These are phyloP conservation scores for Clarireedia hainanense DNA, from an alignment of 2,329 filamentous ascomycete genomes.

Conservation along the genomic window DNA sequence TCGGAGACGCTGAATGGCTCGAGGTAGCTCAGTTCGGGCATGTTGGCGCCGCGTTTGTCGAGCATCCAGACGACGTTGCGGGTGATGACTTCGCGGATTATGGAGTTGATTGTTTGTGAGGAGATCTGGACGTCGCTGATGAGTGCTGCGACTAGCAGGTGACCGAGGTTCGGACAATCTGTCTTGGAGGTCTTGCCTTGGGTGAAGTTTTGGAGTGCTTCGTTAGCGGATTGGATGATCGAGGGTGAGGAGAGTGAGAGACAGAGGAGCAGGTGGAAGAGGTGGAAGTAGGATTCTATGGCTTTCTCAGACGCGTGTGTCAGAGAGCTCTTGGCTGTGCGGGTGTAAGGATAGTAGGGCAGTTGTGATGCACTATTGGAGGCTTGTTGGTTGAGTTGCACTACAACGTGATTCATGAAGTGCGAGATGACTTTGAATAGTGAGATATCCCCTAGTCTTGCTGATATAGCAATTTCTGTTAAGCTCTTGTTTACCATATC, in stretches of 20 bases:
- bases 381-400: slow-evolving; percentile 36
- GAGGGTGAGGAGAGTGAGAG: slow-evolving; percentile 32
- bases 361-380: slow-evolving; percentile 13
- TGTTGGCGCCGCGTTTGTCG: slow-evolving; percentile 25
- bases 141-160: slow-evolving; percentile 39
- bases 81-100: slow-evolving; percentile 42
- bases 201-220: slow-evolving; percentile 33
- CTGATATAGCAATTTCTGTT: slow-evolving; percentile 19
- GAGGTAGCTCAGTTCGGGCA: slow-evolving; percentile 39
- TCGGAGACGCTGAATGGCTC: slow-evolving; percentile 34
- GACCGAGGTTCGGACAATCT: slow-evolving; percentile 39
- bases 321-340: slow-evolving; percentile 32
- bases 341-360: not conserved
- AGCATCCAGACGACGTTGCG: slow-evolving; percentile 46
- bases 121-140: slow-evolving; percentile 38
- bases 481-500: not conserved
- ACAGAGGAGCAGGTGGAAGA: slow-evolving; percentile 44
- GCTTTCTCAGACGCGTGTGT: slow-evolving; percentile 44
- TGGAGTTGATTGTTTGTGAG: slow-evolving; percentile 32
- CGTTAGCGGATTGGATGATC: slow-evolving; percentile 36
- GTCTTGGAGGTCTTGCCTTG: slow-evolving; percentile 34
- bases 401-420: slow-evolving; percentile 45
- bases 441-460: slow-evolving; percentile 20
- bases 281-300: slow-evolving; percentile 44
- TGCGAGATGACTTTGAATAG: slow-evolving; percentile 34